A percentile compares a stretch with the other conserved stretches of the same genome.
phyloP scores from a whole-genome alignment of 1,284 basidiomycete species.

The Bjerkandera adusta region DNA sequence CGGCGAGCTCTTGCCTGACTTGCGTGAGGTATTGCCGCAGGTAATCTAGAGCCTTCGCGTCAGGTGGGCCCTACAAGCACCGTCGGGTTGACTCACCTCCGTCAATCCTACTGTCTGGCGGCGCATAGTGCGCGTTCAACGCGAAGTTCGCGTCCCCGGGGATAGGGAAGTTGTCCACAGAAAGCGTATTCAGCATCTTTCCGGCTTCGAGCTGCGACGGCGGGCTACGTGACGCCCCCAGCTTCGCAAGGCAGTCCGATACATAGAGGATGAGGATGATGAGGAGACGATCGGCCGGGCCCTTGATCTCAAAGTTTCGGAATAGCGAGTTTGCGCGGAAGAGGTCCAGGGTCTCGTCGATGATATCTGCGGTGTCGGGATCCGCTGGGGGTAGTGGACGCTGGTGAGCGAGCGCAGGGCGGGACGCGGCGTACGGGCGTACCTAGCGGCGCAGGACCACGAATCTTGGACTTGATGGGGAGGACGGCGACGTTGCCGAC shows the following conservation, averaged over 20 bases:
- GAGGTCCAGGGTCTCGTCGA: conserved; percentile 95
- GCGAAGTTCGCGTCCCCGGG: conserved; percentile 97
- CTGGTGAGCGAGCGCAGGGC: neutral
- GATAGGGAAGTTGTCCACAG: conserved; percentile 90
- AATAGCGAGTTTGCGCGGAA: conserved; percentile 99
- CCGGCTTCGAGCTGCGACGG: conserved; percentile 84
- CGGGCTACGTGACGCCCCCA: conserved; percentile 64
- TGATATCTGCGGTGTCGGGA: conserved; percentile 79
- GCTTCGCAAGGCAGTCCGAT: conserved; percentile 93
- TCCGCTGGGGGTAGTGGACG: conserved; percentile 52
- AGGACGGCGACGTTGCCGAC: conserved; percentile 92
- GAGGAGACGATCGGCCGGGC: conserved; percentile 92
- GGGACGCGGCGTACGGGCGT: conserved; percentile 21
- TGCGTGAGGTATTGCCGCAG: conserved; percentile 92
- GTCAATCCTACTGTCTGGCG: conserved; percentile 77
- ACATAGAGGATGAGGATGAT: conserved; percentile 99
- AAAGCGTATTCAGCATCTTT: conserved; percentile 88
- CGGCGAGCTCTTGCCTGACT: conserved; percentile 88
- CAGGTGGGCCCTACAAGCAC: conserved; percentile 14
- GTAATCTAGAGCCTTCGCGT: conserved; percentile 77
- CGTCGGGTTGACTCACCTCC: conserved; percentile 69
- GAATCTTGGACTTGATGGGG: conserved; percentile 88
- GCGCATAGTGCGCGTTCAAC: conserved; percentile 89
- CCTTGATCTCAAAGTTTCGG: conserved; percentile 99
- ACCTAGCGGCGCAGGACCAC: conserved; percentile 91